Evolutionary conservation across 2,329 filamentous ascomycete species (phyloP), one percentile per base, ranked within the genome.

Genomic region (Pestalotiopsis sp.): DNA sequence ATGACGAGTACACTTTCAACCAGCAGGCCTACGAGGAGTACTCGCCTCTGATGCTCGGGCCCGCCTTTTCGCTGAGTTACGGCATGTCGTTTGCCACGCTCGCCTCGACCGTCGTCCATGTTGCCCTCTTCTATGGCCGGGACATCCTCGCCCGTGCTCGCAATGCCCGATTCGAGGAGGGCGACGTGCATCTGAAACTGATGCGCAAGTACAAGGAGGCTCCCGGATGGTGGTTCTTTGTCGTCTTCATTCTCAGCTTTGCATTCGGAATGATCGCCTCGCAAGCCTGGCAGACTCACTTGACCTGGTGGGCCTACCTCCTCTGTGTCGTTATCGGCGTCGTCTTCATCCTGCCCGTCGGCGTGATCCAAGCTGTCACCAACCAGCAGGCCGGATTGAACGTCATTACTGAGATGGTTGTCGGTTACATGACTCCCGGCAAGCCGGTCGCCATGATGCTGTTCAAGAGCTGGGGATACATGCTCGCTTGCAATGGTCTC

Each of bases 391-490:
- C 83, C 2, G 83, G 83, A 14, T 77, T 86, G n/a, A 77, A 77
- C 72, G 90, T 93, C 20, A 80, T 93, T 69, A 91, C 90, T n/a
- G 91, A 93, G 76, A 92, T 91, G 73, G 86, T 93, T 69, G 86
- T 91, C 70, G 91, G 91, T 5, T 93, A 93, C 78, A 91, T 93
- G 84, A 86, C 91, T 64, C 91, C 91, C 0, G 91, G 91, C 31
- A 85, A 86, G 3, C 91, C 91, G 1, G 83, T 93, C 70, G 90
- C 90, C 62, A 90, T 93, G 86, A 93, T 93, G 91, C 86, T 93
- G 81, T 93, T 93, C 82, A 93, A 93, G 80, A 92, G 90, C 70
- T 93, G 79, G 74, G 81, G 79, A 36, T 85, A 85, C 73, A 85
- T 85, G 75, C 78, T 82, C 61, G 80, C 81, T 64, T 81, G 78